These are phyloP conservation scores for Phragmites australis DNA, from an alignment of 176 grass and related monocot species.

Conservation along the genomic window DNA sequence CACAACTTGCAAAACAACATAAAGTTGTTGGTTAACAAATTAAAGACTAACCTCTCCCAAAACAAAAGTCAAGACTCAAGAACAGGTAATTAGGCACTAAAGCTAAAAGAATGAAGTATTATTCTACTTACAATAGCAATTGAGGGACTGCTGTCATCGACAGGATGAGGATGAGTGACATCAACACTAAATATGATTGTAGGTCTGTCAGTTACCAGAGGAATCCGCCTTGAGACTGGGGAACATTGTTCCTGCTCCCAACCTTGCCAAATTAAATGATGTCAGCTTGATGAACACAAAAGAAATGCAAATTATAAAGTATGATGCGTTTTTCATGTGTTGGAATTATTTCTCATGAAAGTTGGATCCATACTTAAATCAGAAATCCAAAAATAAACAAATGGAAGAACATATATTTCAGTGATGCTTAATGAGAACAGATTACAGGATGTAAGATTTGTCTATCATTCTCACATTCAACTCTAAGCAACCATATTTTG, in stretches of 20 bases:
- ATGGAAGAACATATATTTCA: too few species aligned
- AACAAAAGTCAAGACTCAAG: constrained; percentile 6
- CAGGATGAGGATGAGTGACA: constrained; percentile 62
- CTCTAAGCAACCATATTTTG: too few species aligned
- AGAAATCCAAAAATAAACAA: too few species aligned
- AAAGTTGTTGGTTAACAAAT: not conserved
- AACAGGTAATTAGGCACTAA: not conserved
- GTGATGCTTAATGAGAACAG: too few species aligned
- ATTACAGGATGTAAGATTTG: too few species aligned
- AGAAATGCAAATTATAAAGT: not conserved
- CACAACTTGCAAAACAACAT: constrained; percentile 46
- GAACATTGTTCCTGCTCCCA: constrained; percentile 62
- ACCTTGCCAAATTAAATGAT: constrained; percentile 43
- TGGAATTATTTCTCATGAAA: too few species aligned
- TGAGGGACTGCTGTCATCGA: constrained; percentile 55
- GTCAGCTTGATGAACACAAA: constrained; percentile 19
- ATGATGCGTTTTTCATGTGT: too few species aligned
- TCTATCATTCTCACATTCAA: too few species aligned
- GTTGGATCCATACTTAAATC: too few species aligned
- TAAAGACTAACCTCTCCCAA: not conserved
- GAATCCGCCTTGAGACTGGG: constrained; percentile 29
- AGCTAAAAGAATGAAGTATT: not conserved
- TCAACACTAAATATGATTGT: constrained; percentile 71
- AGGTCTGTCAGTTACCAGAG: constrained; percentile 22
- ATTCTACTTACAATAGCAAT: constrained; percentile 54